Percentiles rank a stretch among this genome's conserved stretches.
These are phyloP conservation scores for Celoporthe dispersa DNA, from an alignment of 2,329 filamentous ascomycete species.

Conservation along the genomic window DNA sequence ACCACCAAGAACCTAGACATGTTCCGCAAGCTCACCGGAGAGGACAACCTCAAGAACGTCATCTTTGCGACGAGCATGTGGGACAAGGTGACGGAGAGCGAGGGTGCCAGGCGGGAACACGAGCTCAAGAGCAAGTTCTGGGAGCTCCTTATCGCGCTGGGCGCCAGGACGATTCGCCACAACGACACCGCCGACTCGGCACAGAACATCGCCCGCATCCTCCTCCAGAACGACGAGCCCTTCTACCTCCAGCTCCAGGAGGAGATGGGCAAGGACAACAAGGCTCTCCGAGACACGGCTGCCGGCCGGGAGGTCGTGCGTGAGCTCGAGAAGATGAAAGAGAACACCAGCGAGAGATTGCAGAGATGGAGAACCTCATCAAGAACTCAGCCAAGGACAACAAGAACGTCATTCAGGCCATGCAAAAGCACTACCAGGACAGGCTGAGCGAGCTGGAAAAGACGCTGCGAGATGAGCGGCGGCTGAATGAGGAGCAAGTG, in stretches of 20 bases:
- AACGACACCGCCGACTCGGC: constrained; percentile 35
- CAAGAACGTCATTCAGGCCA: constrained; percentile 33
- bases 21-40: constrained; percentile 49
- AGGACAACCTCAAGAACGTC: constrained; percentile 45
- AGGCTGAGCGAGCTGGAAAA: constrained; percentile 35
- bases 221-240: constrained; percentile 58
- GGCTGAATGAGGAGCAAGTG: constrained; percentile 36
- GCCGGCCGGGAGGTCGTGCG: constrained; percentile 59
- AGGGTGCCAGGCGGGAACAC: constrained; percentile 35
- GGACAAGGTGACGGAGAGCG: constrained; percentile 40
- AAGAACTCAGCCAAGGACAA: constrained; percentile 36
- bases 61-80: constrained; percentile 50
- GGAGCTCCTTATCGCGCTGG: constrained; percentile 40
- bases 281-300: constrained; percentile 50
- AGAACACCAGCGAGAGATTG: constrained; percentile 62
- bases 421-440: constrained; percentile 36
- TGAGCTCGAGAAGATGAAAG: constrained; percentile 59
- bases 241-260: constrained; percentile 66
- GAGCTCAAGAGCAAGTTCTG: constrained; percentile 45
- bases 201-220: constrained; percentile 29
- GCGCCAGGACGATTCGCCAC: constrained; percentile 36
- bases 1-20: constrained; percentile 47
- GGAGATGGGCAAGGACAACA: constrained; percentile 64
- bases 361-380: constrained; percentile 55
- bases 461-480: constrained; percentile 35